Percentiles rank a stretch among this genome's conserved stretches.
These are phyloP conservation scores for Psilocybe cubensis DNA, from an alignment of 768 basidiomycete genomes.

Conservation along the genomic window DNA sequence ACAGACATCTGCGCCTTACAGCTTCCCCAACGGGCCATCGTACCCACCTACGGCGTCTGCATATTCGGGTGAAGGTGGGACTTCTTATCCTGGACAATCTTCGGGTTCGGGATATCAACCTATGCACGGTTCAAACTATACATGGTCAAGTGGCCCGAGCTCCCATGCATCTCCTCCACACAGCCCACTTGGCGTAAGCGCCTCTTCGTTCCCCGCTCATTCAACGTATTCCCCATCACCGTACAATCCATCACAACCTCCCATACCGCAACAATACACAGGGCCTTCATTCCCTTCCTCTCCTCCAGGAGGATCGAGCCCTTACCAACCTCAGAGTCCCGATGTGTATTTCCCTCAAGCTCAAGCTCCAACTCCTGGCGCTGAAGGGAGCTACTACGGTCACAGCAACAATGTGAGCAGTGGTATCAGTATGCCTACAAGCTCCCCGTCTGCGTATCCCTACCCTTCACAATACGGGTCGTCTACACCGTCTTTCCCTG, in stretches of 20 bases:
- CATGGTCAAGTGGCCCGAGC: constrained; percentile 17
- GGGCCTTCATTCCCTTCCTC: constrained; percentile 27
- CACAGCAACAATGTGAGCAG: constrained; percentile 1
- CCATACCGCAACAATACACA: constrained; percentile 13
- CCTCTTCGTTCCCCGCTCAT: constrained; percentile 15
- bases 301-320: not conserved
- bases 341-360: constrained; percentile 29
- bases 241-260: constrained; percentile 18
- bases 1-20: not conserved
- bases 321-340: not conserved
- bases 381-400: constrained; percentile 17
- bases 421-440: constrained; percentile 13
- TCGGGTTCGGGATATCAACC: constrained; percentile 20
- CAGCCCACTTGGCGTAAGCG: constrained; percentile 20
- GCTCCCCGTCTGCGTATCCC: constrained; percentile 1
- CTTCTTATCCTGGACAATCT: constrained; percentile 14
- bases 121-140: constrained; percentile 15
- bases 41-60: constrained; percentile 6
- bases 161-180: constrained; percentile 24
- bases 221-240: constrained; percentile 17
- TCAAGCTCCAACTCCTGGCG: constrained; percentile 15
- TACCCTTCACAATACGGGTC: constrained; percentile 1
- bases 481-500: constrained; percentile 2
- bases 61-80: constrained; percentile 16
- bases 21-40: constrained; percentile 9